Conservation (phyloP, 768 basidiomycete species). For the Mycena alexandri region DNA sequence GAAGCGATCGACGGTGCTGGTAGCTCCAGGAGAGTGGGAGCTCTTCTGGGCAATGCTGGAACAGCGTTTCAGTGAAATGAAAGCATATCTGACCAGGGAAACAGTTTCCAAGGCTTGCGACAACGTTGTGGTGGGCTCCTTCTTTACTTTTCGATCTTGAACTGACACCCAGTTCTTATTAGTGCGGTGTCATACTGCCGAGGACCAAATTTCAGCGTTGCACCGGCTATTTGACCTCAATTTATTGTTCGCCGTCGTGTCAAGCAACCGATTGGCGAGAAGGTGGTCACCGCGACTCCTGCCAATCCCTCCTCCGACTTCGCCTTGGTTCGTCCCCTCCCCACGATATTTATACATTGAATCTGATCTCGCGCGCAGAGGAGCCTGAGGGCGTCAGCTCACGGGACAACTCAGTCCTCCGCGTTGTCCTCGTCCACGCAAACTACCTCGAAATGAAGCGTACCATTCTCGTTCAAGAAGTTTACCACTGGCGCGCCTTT, state of each 20-base stretch:
- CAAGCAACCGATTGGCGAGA: neutral
- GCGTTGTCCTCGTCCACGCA: neutral
- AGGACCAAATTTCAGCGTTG: neutral
- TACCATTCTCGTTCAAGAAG: neutral
- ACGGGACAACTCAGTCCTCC: slow-evolving; percentile 1
- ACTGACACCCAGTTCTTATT: neutral
- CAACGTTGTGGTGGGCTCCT: neutral
- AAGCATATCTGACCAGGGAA: neutral
- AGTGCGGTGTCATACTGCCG: neutral
- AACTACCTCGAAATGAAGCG: slow-evolving; percentile 1
- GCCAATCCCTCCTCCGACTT: neutral
- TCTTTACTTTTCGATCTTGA: neutral
- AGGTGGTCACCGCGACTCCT: neutral
- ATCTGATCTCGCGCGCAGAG: too few relatives aligned
- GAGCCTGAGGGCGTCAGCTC: neutral
- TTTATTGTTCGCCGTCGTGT: neutral
- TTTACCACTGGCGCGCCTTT: neutral
- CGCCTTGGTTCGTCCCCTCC: neutral
- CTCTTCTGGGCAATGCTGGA: neutral
- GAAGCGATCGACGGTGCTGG: slow-evolving; percentile 15
- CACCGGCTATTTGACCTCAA: neutral
- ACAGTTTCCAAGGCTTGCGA: neutral
- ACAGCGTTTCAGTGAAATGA: neutral
- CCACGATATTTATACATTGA: neutral
- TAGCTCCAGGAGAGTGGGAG: neutral